phyloP scores from a whole-genome alignment of 2,329 filamentous ascomycete genomes.

The Botrytis paeoniae region DNA sequence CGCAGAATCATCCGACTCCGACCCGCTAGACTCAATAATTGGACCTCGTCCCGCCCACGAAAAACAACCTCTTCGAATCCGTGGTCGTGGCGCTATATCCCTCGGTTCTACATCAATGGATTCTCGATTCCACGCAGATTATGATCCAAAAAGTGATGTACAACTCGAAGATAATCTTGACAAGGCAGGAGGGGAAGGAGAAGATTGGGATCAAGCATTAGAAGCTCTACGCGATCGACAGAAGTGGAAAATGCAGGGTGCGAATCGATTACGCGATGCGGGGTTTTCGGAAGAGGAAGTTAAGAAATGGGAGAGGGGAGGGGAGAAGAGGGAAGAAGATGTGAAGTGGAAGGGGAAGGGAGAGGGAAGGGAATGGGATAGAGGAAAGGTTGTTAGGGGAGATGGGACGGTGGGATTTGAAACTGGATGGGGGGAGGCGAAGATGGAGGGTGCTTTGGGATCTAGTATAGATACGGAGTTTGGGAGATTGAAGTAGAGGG shows the following conservation, averaged over 20 bases:
- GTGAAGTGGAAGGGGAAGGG: conserved; percentile 64
- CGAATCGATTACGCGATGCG: conserved; percentile 70
- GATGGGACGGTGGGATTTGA: conserved; percentile 47
- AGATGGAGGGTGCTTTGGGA: conserved; percentile 18
- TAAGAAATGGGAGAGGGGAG: conserved; percentile 64
- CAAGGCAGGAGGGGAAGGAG: conserved; percentile 44
- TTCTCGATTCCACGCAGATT: conserved; percentile 68
- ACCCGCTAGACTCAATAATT: conserved; percentile 72
- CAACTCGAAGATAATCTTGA: conserved; percentile 43
- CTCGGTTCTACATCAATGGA: conserved; percentile 61
- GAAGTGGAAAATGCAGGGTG: conserved; percentile 71
- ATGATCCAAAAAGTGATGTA: conserved; percentile 57
- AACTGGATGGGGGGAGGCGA: conserved; percentile 33
- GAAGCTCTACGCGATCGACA: conserved; percentile 78
- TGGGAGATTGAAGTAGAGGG: background rate
- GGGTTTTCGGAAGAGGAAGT: conserved; percentile 78
- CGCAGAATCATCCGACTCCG: conserved; percentile 52
- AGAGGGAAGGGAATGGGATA: conserved; percentile 60
- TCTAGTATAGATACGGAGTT: background rate
- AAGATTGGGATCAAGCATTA: conserved; percentile 74
- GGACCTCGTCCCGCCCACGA: conserved; percentile 63
- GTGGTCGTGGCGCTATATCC: conserved; percentile 67
- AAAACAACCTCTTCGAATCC: conserved; percentile 45
- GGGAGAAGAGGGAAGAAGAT: conserved; percentile 58
- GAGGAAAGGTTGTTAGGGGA: conserved; percentile 57